phyloP scores from a whole-genome alignment of 2,329 filamentous ascomycete genomes.

The Calonectria pseudoturangicola region DNA sequence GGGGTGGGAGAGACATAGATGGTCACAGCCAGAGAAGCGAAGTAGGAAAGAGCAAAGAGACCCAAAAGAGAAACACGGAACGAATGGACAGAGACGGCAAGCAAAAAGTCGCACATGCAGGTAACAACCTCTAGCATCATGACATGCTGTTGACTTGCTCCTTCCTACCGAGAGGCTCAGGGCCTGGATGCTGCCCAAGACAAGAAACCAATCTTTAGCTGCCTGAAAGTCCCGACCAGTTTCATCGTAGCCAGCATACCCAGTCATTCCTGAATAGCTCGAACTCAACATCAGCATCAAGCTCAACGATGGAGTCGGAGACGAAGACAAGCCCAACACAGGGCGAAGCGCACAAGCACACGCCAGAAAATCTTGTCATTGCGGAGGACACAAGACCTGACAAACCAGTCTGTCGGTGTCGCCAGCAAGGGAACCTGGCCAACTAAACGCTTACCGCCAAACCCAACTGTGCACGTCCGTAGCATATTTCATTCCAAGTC shows the following conservation, averaged over 20 bases:
- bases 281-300: constrained; percentile 15
- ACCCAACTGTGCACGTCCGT: constrained; percentile 23
- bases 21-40: constrained; percentile 30
- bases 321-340: constrained; percentile 11
- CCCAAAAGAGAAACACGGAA: not conserved
- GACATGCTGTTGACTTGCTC: not conserved
- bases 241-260: constrained; percentile 17
- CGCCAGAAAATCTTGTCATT: constrained; percentile 27
- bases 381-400: constrained; percentile 33
- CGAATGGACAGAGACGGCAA: constrained; percentile 10
- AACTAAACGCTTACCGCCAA: constrained; percentile 37
- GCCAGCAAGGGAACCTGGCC: constrained; percentile 39
- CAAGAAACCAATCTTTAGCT: constrained; percentile 20
- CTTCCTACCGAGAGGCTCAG: constrained; percentile 23
- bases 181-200: constrained; percentile 11
- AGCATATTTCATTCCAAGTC: constrained; percentile 9
- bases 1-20: constrained; percentile 35
- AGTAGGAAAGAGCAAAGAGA: constrained; percentile 30
- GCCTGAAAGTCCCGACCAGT: not conserved
- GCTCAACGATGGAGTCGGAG: not conserved
- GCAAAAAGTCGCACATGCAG: constrained; percentile 15
- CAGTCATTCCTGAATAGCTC: constrained; percentile 5
- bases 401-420: constrained; percentile 43
- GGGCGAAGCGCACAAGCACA: constrained; percentile 21
- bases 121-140: constrained; percentile 14